Evolutionary conservation across 164 flowering plant genomes (phyloP).

Genomic region (Paratinospora sagittata): DNA sequence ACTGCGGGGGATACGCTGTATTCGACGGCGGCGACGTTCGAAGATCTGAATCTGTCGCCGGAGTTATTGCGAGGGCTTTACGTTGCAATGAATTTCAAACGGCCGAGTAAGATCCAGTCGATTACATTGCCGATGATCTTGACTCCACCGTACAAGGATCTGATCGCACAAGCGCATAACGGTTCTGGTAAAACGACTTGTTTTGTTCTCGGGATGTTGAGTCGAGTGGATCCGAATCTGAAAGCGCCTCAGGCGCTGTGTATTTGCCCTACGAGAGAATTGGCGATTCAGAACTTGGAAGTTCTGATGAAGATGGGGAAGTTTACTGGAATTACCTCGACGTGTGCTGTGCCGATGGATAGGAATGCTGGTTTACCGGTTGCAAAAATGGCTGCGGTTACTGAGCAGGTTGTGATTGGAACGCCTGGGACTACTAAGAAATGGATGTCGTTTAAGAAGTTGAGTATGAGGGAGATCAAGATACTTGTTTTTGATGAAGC

Average conservation of each 20-base stretch:
- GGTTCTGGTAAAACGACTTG: too few relatives aligned
- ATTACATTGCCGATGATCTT: slow-evolving; percentile 91
- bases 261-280: slow-evolving; percentile 88
- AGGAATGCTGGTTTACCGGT: slow-evolving; percentile 32
- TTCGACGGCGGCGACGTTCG: slow-evolving; percentile 68
- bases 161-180: slow-evolving; percentile 94
- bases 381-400: slow-evolving; percentile 33
- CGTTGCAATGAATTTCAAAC: slow-evolving; percentile 73
- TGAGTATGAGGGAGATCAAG: slow-evolving; percentile 45
- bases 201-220: slow-evolving; percentile 92
- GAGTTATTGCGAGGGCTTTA: slow-evolving; percentile 80
- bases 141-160: slow-evolving; percentile 68
- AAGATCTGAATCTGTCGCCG: slow-evolving; percentile 67
- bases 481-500: slow-evolving; percentile 98
- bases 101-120: slow-evolving; percentile 87
- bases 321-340: slow-evolving; percentile 66
- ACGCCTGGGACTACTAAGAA: slow-evolving; percentile 86
- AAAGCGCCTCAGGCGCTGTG: slow-evolving; percentile 84
- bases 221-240: slow-evolving; percentile 68
- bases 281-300: slow-evolving; percentile 85
- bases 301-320: slow-evolving; percentile 85
- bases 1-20: slow-evolving; percentile 71
- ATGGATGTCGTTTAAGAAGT: slow-evolving; percentile 51
- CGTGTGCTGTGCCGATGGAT: slow-evolving; percentile 61
- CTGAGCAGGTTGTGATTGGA: slow-evolving; percentile 83